phyloP scores from a whole-genome alignment of 257 asterid species.

The Euphrasia confusa region DNA sequence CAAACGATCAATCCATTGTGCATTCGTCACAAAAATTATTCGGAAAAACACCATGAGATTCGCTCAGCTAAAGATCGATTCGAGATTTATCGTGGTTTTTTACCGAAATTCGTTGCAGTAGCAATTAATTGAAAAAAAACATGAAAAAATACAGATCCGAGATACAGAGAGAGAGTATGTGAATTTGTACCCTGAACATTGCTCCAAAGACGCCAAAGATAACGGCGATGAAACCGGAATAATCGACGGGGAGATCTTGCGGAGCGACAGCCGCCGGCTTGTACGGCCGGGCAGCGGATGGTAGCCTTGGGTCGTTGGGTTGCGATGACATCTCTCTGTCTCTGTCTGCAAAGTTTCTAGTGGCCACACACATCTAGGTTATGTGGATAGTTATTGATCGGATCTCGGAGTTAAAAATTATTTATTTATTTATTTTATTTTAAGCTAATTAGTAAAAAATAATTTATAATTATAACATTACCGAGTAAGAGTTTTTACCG shows the following conservation, averaged over 20 bases:
- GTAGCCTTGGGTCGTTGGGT: slow-evolving; percentile 55
- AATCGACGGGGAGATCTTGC: slow-evolving; percentile 73
- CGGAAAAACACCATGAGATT: not conserved
- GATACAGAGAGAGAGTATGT: not conserved
- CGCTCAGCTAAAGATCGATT: slow-evolving; percentile 8
- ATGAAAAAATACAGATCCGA: slow-evolving; percentile 24
- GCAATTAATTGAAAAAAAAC: not conserved
- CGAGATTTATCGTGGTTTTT: not conserved
- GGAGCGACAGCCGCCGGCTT: slow-evolving; percentile 40
- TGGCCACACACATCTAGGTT: slow-evolving; percentile 10
- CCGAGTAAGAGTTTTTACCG: no score
- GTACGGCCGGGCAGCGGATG: slow-evolving; percentile 57
- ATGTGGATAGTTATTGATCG: no score
- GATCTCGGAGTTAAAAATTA: no score
- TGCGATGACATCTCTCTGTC: slow-evolving; percentile 44
- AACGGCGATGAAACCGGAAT: slow-evolving; percentile 82
- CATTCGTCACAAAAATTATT: not conserved
- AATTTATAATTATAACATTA: no score
- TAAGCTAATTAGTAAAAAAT: no score
- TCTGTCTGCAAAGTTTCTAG: not conserved
- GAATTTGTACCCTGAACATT: slow-evolving; percentile 30
- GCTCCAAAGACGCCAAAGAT: slow-evolving; percentile 78
- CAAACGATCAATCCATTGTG: slow-evolving; percentile 12
- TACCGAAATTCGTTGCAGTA: not conserved
- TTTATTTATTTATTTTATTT: no score